Base-by-base conservation (phyloP, 1,284 basidiomycete species). In the Sutorius eximius region DNA sequence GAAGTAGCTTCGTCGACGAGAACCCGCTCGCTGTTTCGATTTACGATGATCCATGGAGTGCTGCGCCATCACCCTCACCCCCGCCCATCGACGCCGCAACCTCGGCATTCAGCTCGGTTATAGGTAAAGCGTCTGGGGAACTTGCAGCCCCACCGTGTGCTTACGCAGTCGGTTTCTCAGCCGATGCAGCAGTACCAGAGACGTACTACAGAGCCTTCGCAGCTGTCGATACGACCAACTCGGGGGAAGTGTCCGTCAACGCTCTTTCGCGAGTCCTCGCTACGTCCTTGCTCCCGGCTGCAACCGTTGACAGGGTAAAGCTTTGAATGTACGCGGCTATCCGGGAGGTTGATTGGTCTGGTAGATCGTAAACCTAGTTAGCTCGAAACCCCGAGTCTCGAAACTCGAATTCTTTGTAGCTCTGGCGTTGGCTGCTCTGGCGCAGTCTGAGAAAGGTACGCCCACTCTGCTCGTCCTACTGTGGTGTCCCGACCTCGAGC, bases 331-430 rank as follows among this genome's bases (percentile, higher is more conserved):
- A 47, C 29, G 34, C 20, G 38, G n/a, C 37, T 22, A 20, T 47
- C 18, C 20, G 49, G 34, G 33, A 45, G 22, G 18, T 48, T 69
- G 49, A 69, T 45, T 45, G 44, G 48, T 33, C 37, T 43, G 37
- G 29, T 54, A 93, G 91, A 93, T 94, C 61, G 86, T 94, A 50
- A 91, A 86, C 69, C 76, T 93, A 33, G 89, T 90, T 48, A 91
- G 87, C 72, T 85, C 85, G 34, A 79, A 82, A 55, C 79, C 88
- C 29, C 79, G 88, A 37, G 87, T 95, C 42, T 90, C 90, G 11
- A 89, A 84, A 61, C 81, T 87, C 53, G 93, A 95, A 66, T 93
- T 95, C 74, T 95, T 91, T 69, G 88, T 93, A 29, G 89, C 93
- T 15, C 72, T 96, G 18, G 92, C 91, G 11, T 78, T 96, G 15